These are phyloP conservation scores for Nakaseomyces nivariensis DNA, from an alignment of 1,139 yeast genomes.

Conservation along the genomic window DNA sequence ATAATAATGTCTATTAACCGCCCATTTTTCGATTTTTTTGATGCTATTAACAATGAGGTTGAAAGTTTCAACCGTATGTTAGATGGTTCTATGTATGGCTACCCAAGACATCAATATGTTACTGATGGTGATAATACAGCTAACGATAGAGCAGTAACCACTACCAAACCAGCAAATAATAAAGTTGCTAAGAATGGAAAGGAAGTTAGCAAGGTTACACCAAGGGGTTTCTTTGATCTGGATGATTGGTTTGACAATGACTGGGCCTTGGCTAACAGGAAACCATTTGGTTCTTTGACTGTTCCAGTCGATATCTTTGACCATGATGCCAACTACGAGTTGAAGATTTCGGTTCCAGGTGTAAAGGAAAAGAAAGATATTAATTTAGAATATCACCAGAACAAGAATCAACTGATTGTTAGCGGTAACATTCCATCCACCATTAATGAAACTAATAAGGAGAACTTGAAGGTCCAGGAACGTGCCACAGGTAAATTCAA, in stretches of 20 bases:
- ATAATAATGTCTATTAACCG: slow-evolving; percentile 14
- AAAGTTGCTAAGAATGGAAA: slow-evolving; percentile 8
- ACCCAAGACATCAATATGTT: neutral
- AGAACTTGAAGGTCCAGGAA: slow-evolving; percentile 30
- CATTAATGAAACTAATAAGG: slow-evolving; percentile 17
- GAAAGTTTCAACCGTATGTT: slow-evolving; percentile 30
- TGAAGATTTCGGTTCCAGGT: slow-evolving; percentile 36
- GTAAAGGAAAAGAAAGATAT: slow-evolving; percentile 32
- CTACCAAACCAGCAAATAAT: slow-evolving; percentile 4
- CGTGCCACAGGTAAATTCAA: slow-evolving; percentile 34
- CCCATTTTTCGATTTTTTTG: slow-evolving; percentile 36
- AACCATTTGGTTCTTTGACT: slow-evolving; percentile 12
- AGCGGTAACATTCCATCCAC: slow-evolving; percentile 31
- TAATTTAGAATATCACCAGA: slow-evolving; percentile 34
- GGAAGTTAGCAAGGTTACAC: neutral
- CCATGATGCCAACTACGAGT: slow-evolving; percentile 31
- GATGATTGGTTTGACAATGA: slow-evolving; percentile 23
- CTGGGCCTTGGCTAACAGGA: slow-evolving; percentile 17
- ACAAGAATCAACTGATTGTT: slow-evolving; percentile 32
- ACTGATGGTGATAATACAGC: neutral
- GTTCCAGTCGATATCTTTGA: slow-evolving; percentile 38
- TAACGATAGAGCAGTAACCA: neutral
- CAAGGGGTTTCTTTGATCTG: slow-evolving; percentile 12
- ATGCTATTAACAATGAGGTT: slow-evolving; percentile 34
- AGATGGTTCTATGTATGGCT: slow-evolving; percentile 15